Percentiles rank a stretch among this genome's conserved stretches.
phyloP scores from a whole-genome alignment of 441 rosid species.

The Gossypium gossypioides region DNA sequence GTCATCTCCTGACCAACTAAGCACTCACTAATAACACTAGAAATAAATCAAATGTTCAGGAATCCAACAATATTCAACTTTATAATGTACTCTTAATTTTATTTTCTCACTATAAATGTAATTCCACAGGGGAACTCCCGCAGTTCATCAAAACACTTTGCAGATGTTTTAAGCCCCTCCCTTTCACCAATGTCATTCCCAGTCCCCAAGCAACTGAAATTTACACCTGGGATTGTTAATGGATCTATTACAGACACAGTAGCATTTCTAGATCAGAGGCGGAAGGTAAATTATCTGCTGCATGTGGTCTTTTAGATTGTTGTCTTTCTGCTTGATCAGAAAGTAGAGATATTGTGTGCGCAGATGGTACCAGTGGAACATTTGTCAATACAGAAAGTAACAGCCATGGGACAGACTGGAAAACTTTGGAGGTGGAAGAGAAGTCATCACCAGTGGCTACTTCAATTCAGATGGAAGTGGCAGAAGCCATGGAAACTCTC shows the following conservation, averaged over 20 bases:
- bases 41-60: background rate
- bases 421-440: conserved; percentile 76
- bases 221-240: conserved; percentile 41
- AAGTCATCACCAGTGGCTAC: conserved; percentile 71
- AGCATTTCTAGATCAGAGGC: conserved; percentile 36
- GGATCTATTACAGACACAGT: conserved; percentile 39
- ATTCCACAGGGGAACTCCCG: conserved; percentile 40
- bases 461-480: conserved; percentile 75
- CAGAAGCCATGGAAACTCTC: conserved; percentile 77
- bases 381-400: conserved; percentile 40
- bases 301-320: background rate
- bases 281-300: conserved; percentile 27
- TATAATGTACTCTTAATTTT: background rate
- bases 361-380: conserved; percentile 46
- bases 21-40: background rate
- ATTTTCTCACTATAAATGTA: conserved; percentile 3
- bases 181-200: conserved; percentile 49
- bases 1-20: background rate
- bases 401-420: conserved; percentile 38
- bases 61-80: background rate
- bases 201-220: conserved; percentile 56
- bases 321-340: conserved; percentile 9
- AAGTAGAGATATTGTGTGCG: conserved; percentile 8
- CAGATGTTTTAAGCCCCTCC: conserved; percentile 31
- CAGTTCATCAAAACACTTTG: conserved; percentile 41